Conservation (phyloP, 2,329 filamentous ascomycete genomes). For the Capronia coronata region DNA sequence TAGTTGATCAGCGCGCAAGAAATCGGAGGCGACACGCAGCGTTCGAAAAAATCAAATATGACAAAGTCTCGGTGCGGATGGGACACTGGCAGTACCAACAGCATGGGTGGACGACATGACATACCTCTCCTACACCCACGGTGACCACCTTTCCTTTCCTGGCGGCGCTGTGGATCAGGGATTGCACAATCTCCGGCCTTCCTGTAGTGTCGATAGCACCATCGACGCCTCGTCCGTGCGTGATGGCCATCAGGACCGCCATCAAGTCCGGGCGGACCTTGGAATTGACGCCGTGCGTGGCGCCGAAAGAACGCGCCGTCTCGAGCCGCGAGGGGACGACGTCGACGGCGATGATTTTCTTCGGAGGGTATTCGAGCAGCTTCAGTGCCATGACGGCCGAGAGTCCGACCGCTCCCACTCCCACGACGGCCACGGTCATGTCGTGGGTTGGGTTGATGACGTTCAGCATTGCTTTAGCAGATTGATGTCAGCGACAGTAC, state of each 20-base stretch:
- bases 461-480: constrained; percentile 24
- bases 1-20: constrained; percentile 4
- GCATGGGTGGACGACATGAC: background rate
- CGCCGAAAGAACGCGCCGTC: constrained; percentile 42
- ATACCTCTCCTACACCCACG: constrained; percentile 25
- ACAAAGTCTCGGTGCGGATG: too few relatives aligned
- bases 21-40: background rate
- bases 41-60: too few relatives aligned
- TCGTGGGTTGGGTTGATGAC: constrained; percentile 21
- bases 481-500: background rate
- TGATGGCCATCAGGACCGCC: constrained; percentile 30
- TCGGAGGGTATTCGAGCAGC: constrained; percentile 24
- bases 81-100: too few relatives aligned
- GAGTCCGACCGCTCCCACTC: constrained; percentile 33
- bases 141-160: constrained; percentile 27
- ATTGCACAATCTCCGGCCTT: constrained; percentile 20
- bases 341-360: constrained; percentile 42
- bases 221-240: constrained; percentile 24
- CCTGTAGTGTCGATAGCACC: constrained; percentile 27
- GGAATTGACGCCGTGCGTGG: constrained; percentile 39
- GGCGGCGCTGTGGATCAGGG: constrained; percentile 24
- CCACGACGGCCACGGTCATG: constrained; percentile 31
- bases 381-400: constrained; percentile 34
- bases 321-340: constrained; percentile 39
- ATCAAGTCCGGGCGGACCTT: constrained; percentile 30